Percentiles rank a stretch among this genome's conserved stretches.
Evolutionary conservation across 805 yeast species (phyloP).

Genomic region (Tetrapisispora pingtungensis): DNA sequence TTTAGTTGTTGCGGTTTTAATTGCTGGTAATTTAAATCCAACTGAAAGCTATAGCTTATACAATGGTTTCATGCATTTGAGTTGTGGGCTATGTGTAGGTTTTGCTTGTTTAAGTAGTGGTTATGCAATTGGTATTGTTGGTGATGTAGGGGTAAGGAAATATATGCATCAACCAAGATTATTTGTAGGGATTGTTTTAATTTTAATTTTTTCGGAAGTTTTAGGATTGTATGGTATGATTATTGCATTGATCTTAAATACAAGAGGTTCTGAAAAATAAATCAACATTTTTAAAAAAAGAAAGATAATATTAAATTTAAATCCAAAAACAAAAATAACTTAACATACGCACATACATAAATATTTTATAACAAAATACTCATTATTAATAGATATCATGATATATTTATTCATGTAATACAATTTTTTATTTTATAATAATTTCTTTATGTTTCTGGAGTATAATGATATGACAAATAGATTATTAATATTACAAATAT

Average conservation of each 20-base stretch:
- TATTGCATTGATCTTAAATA: slow-evolving; percentile 83
- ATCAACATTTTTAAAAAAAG: background rate
- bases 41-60: slow-evolving; percentile 70
- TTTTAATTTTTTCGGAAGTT: slow-evolving; percentile 85
- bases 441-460: too few relatives aligned
- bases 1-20: slow-evolving; percentile 87
- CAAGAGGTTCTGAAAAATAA: slow-evolving; percentile 58
- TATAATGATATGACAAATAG: background rate
- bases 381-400: background rate
- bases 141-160: slow-evolving; percentile 86
- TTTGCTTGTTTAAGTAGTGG: slow-evolving; percentile 95
- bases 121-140: slow-evolving; percentile 89
- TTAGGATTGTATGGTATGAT: slow-evolving; percentile 90
- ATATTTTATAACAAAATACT: background rate
- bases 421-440: too few relatives aligned
- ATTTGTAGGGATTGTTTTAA: slow-evolving; percentile 83
- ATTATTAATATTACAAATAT: background rate
- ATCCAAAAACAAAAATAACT: too few relatives aligned
- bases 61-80: slow-evolving; percentile 96
- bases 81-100: slow-evolving; percentile 93
- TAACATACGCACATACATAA: background rate
- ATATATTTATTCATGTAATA: background rate
- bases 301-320: too few relatives aligned
- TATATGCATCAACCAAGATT: slow-evolving; percentile 80
- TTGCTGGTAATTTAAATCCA: slow-evolving; percentile 85